Conservation (phyloP, 352 stramenopile species). For the Phytophthora rubi region DNA sequence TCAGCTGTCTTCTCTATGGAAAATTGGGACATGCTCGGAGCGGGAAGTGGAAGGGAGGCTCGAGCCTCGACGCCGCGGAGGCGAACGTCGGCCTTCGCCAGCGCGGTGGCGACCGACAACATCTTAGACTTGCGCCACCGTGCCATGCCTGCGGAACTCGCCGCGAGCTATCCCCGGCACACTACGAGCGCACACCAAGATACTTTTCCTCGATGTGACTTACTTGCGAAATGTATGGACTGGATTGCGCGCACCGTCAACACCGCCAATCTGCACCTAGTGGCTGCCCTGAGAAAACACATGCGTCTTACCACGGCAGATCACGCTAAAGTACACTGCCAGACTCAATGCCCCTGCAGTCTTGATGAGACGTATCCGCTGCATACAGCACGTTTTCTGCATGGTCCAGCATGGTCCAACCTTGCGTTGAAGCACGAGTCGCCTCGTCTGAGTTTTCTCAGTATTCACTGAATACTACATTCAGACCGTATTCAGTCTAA, state of each 20-base stretch:
- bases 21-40: conserved; percentile 21
- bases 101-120: conserved; percentile 14
- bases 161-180: conserved; percentile 10
- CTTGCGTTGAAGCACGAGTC: conserved; percentile 22
- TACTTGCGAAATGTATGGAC: conserved; percentile 15
- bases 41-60: conserved; percentile 16
- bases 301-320: background rate
- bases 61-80: background rate
- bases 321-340: background rate
- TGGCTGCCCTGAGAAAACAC: background rate
- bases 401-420: conserved; percentile 19
- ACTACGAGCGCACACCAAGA: conserved; percentile 17
- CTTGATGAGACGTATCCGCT: background rate
- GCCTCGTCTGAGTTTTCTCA: conserved; percentile 15
- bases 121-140: conserved; percentile 28
- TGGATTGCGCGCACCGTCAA: conserved; percentile 1
- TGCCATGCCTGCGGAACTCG: conserved; percentile 24
- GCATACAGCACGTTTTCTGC: conserved; percentile 3
- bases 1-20: conserved; percentile 25
- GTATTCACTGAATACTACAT: no score
- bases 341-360: background rate
- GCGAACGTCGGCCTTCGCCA: background rate
- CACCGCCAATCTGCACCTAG: background rate
- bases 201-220: conserved; percentile 17
- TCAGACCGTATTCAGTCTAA: background rate